These are phyloP conservation scores for Yamagishiella unicocca DNA, from an alignment of 139 green algal genomes.

Conservation along the genomic window DNA sequence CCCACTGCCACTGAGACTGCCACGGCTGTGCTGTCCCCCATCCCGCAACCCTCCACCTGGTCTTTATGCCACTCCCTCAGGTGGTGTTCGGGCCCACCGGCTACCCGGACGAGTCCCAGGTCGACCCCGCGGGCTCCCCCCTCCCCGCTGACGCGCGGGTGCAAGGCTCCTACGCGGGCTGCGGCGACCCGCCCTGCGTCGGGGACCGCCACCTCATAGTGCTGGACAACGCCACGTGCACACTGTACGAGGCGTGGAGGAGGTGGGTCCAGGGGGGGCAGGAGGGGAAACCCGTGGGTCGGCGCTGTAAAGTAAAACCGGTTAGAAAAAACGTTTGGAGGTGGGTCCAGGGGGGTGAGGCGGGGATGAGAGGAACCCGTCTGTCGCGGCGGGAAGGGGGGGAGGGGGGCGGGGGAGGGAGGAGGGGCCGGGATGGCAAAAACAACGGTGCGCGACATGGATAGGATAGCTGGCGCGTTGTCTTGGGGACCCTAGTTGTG, in stretches of 20 bases:
- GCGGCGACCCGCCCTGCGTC: constrained; percentile 34
- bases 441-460: too few species aligned
- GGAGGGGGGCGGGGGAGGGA: background rate
- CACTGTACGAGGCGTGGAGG: constrained; percentile 30
- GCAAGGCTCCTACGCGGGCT: constrained; percentile 39
- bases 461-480: too few species aligned
- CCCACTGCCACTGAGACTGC: too few species aligned
- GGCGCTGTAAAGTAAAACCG: too few species aligned
- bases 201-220: constrained; percentile 55
- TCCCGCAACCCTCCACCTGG: too few species aligned
- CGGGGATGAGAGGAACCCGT: background rate
- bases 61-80: background rate
- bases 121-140: background rate
- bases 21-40: too few species aligned
- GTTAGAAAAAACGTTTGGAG: background rate
- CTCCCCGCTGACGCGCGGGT: background rate
- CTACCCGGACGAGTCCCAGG: constrained; percentile 1
- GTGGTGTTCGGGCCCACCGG: constrained; percentile 2
- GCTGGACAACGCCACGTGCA: constrained; percentile 49
- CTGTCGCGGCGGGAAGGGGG: too few species aligned
- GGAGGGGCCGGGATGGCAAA: too few species aligned
- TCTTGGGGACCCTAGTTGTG: too few species aligned
- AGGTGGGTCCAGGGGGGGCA: background rate
- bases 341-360: background rate
- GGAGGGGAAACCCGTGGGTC: too few species aligned